Evolutionary conservation across 164 flowering plant species (phyloP).

Genomic region (Vitis cinerea): DNA sequence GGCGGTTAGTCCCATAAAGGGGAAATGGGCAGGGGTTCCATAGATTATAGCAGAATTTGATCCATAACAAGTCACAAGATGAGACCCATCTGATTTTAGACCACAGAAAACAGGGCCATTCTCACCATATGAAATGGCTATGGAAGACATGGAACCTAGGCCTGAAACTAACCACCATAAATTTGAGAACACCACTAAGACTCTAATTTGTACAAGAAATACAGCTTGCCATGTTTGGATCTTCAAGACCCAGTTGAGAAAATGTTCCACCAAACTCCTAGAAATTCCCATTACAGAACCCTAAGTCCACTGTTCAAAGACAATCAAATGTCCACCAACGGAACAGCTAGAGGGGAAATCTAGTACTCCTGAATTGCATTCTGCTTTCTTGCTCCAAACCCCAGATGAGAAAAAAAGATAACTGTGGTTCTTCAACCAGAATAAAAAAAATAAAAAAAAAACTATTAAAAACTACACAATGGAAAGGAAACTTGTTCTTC

Average conservation of each 20-base stretch:
- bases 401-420: not conserved
- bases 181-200: constrained; percentile 33
- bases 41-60: constrained; percentile 74
- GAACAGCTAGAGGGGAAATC: constrained; percentile 2
- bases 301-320: not conserved
- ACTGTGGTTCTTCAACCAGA: not conserved
- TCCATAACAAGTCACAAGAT: constrained; percentile 74
- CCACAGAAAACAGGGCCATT: constrained; percentile 91
- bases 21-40: constrained; percentile 63
- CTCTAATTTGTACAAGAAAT: constrained; percentile 26
- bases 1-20: constrained; percentile 69
- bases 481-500: not conserved
- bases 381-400: too few species aligned
- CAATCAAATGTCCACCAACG: not conserved
- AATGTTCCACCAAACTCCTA: constrained; percentile 13
- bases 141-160: constrained; percentile 89
- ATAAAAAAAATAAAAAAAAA: not conserved
- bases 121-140: constrained; percentile 92
- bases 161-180: constrained; percentile 43
- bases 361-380: not conserved
- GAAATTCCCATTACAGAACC: constrained; percentile 14
- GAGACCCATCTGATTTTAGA: constrained; percentile 78
- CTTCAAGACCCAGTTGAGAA: constrained; percentile 28
- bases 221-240: constrained; percentile 24
- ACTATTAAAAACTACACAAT: not conserved